Percentiles rank a stretch among this genome's conserved stretches.
These are phyloP conservation scores for Sesbania bispinosa DNA, from an alignment of 306 rosid species.

Conservation along the genomic window DNA sequence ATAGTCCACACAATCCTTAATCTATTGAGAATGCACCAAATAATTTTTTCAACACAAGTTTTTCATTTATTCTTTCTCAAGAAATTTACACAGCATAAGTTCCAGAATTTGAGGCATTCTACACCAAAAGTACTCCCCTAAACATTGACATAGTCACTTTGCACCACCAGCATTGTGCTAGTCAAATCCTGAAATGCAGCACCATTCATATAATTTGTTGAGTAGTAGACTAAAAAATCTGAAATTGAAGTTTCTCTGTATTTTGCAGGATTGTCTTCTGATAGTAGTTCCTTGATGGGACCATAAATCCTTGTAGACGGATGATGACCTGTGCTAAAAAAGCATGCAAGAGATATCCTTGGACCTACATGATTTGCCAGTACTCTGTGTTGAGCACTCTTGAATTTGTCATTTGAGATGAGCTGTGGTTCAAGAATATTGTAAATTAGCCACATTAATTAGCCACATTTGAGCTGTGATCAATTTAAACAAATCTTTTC, in stretches of 20 bases:
- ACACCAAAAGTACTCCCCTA: background rate
- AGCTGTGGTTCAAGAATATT: slow-evolving; percentile 11
- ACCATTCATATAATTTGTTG: background rate
- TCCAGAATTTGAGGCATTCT: background rate
- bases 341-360: slow-evolving; percentile 39
- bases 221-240: background rate
- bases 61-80: background rate
- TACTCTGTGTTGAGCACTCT: slow-evolving; percentile 42
- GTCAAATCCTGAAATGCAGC: slow-evolving; percentile 25
- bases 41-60: background rate
- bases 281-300: slow-evolving; percentile 42
- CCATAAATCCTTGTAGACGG: slow-evolving; percentile 17
- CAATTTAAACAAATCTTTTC: background rate
- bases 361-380: slow-evolving; percentile 27
- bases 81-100: background rate
- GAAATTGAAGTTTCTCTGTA: slow-evolving; percentile 21
- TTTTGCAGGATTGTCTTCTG: slow-evolving; percentile 34
- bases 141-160: background rate
- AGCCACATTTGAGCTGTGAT: too few species aligned
- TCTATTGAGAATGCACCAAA: background rate
- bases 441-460: background rate
- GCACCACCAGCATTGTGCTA: background rate
- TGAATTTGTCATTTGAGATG: slow-evolving; percentile 50
- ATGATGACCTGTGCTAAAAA: slow-evolving; percentile 22
- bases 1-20: too few species aligned